phyloP scores from a whole-genome alignment of 768 basidiomycete species.

The Macrocybe gigantea region DNA sequence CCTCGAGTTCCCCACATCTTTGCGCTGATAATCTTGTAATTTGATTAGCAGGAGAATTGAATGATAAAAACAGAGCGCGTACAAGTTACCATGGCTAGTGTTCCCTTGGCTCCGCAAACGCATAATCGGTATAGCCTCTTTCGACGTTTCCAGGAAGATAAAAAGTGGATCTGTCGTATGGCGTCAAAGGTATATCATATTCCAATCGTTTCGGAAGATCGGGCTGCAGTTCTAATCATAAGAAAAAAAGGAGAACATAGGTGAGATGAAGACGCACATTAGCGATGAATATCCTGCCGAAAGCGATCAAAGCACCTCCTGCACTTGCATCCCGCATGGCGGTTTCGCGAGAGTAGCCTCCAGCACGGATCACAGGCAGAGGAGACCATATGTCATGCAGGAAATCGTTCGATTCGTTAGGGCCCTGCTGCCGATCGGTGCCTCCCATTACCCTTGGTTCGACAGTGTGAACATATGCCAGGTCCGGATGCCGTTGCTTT shows the following conservation, averaged over 20 bases:
- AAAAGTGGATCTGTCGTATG: constrained; percentile 24
- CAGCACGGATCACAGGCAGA: constrained; percentile 23
- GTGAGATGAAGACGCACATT: constrained; percentile 20
- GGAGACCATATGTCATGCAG: constrained; percentile 33
- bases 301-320: constrained; percentile 23
- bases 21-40: no score
- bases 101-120: constrained; percentile 7
- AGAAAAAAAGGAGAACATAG: neutral
- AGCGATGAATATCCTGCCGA: constrained; percentile 24
- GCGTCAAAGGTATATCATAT: constrained; percentile 21
- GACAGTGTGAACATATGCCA: constrained; percentile 48
- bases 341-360: constrained; percentile 26
- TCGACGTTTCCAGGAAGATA: constrained; percentile 17
- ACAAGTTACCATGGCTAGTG: no score
- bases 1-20: no score
- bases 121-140: constrained; percentile 28
- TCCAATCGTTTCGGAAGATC: constrained; percentile 28
- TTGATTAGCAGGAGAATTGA: no score
- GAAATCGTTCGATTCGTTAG: constrained; percentile 33
- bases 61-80: no score
- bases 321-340: constrained; percentile 26
- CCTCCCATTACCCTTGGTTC: constrained; percentile 28
- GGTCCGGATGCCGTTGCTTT: constrained; percentile 28
- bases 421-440: constrained; percentile 6
- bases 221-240: constrained; percentile 19